Conservation (phyloP, 306 rosid species). For the Glycine tomentella region DNA sequence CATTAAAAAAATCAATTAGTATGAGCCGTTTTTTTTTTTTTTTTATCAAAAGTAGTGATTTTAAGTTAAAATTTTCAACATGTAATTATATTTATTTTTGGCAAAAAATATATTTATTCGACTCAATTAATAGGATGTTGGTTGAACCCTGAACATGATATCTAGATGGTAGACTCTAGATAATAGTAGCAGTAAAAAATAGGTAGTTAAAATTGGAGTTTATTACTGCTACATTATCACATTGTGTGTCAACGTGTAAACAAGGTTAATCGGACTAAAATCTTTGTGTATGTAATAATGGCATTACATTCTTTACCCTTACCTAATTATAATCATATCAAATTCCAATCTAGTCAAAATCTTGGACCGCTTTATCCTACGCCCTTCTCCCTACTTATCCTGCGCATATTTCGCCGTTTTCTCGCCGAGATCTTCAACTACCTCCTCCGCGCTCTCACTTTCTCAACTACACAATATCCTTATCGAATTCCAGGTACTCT, state of each 20-base stretch:
- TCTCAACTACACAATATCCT: conserved; percentile 2
- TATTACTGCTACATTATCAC: background rate
- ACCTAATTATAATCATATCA: conserved; percentile 37
- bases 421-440: conserved; percentile 54
- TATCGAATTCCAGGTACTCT: conserved; percentile 44
- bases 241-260: background rate
- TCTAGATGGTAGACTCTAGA: no score
- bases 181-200: background rate
- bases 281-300: background rate
- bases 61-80: no score
- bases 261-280: conserved; percentile 12
- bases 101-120: no score
- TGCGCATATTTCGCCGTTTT: conserved; percentile 57
- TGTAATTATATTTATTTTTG: no score
- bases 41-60: no score
- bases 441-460: conserved; percentile 3
- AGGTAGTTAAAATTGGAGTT: background rate
- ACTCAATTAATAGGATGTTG: no score
- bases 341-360: conserved; percentile 43
- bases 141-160: no score
- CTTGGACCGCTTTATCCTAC: conserved; percentile 48
- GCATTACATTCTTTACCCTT: background rate
- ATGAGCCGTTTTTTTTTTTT: no score
- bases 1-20: no score
- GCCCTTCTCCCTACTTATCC: conserved; percentile 53